Conservation (phyloP, 108 stramenopile species). For the Mayamaea pseudoterrestris region DNA sequence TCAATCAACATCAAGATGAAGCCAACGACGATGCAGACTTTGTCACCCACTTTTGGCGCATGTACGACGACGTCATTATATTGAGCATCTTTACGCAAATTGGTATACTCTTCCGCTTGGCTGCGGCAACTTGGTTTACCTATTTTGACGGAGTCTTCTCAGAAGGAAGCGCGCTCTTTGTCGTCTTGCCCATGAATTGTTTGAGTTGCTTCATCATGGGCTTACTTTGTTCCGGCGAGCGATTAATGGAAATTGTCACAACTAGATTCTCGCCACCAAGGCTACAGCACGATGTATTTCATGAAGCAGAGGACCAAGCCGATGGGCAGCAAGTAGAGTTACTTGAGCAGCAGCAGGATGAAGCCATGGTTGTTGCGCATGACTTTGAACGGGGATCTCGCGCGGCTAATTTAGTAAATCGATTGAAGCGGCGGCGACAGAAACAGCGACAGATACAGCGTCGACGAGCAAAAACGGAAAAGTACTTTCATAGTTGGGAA, state of each 20-base stretch:
- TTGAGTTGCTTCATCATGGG: constrained; percentile 68
- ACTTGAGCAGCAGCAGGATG: constrained; percentile 1
- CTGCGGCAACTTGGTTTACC: constrained; percentile 46
- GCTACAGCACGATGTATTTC: constrained; percentile 22
- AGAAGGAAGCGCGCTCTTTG: constrained; percentile 50
- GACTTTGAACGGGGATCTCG: not conserved
- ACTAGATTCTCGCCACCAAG: constrained; percentile 32
- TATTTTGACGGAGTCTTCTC: constrained; percentile 50
- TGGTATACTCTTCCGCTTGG: constrained; percentile 61
- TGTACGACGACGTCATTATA: constrained; percentile 70
- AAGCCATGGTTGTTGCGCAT: constrained; percentile 4
- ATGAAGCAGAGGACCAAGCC: not conserved
- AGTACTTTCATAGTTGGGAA: constrained; percentile 8
- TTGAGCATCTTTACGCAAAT: constrained; percentile 56
- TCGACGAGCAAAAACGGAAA: constrained; percentile 6
- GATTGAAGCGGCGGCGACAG: not conserved
- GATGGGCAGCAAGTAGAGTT: not conserved
- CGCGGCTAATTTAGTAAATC: not conserved
- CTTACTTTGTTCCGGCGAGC: constrained; percentile 54
- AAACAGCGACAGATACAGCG: constrained; percentile 1
- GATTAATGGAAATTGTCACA: constrained; percentile 31
- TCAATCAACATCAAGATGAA: constrained; percentile 5
- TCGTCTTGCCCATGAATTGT: constrained; percentile 66
- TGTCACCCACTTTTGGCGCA: constrained; percentile 56
- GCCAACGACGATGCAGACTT: constrained; percentile 23